Evolutionary conservation across 352 stramenopile species (phyloP), one percentile per base, ranked within the genome.

Genomic region (Phytophthora citrophthora): DNA sequence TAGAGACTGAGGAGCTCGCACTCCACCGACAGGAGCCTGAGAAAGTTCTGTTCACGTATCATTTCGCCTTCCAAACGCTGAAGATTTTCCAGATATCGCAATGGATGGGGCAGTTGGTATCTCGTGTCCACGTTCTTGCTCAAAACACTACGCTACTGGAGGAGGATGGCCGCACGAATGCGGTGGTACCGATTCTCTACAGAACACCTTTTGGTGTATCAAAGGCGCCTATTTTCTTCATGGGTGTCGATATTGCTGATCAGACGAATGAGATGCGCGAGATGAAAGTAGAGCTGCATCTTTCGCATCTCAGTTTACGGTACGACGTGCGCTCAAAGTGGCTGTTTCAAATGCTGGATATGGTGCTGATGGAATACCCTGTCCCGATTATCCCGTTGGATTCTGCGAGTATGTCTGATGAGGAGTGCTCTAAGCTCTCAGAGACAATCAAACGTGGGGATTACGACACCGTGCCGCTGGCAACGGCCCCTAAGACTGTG

Each of bases 241-340:
- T 93, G 26, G 84, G 84, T 3, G 76, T 93, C 26, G 86, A 95
- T 27, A 91, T 94, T 18, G 50, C 78, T 43, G 85, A 94, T 40
- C 81, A 93, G 51, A 93, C 88, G 8, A 88, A 94, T 64, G 86
- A 92, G 41, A 96, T 96, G 88, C 76, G 88, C 0, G 88, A 96
- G 44, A 95, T 94, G 76, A 94, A 91, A 60, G 80, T 94, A 1
- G 86, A 94, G 31, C 61, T 96, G n/a, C 85, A 96, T 32, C 71
- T 94, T 27, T 96, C 88, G 32, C 86, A 96, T 53, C 63, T 92
- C 20, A 95, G 83, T 58, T 71, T 91, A 55, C 83, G 88, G 18
- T 94, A 94, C 58, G 84, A 95, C 26, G 85, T 93, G 38, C 70
- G 75, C 3, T 94, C 88, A 10, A 92, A 88, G 61, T 96, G 88